phyloP scores from a whole-genome alignment of 768 basidiomycete genomes.

The Leccinum olivaceopallidum region DNA sequence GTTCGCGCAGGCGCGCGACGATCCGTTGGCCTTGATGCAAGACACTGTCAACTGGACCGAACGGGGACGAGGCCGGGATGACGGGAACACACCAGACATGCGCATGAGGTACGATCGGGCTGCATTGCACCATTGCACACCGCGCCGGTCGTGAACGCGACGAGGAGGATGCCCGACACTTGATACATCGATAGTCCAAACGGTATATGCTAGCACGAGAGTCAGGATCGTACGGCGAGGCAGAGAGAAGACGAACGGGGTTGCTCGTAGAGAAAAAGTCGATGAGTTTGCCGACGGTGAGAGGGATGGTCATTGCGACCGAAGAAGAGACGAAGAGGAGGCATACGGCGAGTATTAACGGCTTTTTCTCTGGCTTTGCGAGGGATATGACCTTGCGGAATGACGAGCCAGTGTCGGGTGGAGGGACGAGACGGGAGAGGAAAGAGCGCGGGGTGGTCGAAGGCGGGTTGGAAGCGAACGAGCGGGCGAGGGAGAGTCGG shows the following conservation, averaged over 20 bases:
- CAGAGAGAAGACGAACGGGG: slow-evolving; percentile 37
- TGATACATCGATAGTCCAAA: slow-evolving; percentile 77
- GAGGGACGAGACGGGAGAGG: slow-evolving; percentile 32
- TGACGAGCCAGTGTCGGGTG: slow-evolving; percentile 52
- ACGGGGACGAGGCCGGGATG: neutral
- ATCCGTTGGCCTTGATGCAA: slow-evolving; percentile 70
- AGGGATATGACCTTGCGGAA: slow-evolving; percentile 75
- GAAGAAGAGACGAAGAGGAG: slow-evolving; percentile 84
- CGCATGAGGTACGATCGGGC: slow-evolving; percentile 84
- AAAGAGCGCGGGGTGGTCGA: slow-evolving; percentile 4
- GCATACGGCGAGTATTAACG: slow-evolving; percentile 73
- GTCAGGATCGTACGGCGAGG: neutral
- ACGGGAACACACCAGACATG: slow-evolving; percentile 58
- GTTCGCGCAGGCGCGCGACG: slow-evolving; percentile 81
- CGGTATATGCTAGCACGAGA: slow-evolving; percentile 61
- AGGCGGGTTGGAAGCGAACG: slow-evolving; percentile 11
- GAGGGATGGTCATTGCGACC: slow-evolving; percentile 90
- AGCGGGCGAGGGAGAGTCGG: slow-evolving; percentile 8
- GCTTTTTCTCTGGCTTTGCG: slow-evolving; percentile 80
- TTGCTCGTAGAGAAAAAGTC: slow-evolving; percentile 81
- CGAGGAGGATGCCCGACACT: slow-evolving; percentile 71
- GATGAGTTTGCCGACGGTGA: slow-evolving; percentile 92
- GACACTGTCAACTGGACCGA: neutral
- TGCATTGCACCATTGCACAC: slow-evolving; percentile 83
- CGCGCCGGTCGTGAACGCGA: slow-evolving; percentile 86